Conservation (phyloP, 148 eudicot genomes). For the Polygonum aviculare region DNA sequence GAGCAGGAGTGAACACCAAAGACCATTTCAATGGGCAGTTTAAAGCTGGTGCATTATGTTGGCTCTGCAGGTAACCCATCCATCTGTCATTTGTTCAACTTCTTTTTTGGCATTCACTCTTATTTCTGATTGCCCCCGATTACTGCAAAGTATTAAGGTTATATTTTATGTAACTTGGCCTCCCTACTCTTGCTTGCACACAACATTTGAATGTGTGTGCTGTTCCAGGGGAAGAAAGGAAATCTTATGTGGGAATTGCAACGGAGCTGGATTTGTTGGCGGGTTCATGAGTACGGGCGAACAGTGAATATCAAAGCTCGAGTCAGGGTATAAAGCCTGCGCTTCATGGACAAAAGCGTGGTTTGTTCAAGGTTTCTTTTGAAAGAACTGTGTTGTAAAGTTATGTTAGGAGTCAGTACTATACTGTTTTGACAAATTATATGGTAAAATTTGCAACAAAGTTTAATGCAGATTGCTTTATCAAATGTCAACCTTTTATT, state of each 20-base stretch:
- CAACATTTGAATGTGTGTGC: not conserved
- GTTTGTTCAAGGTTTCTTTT: no score
- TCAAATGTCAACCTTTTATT: no score
- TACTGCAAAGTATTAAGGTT: no score
- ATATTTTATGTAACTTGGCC: not conserved
- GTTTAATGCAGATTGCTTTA: no score
- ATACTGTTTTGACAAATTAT: no score
- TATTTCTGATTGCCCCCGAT: no score
- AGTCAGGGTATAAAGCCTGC: no score
- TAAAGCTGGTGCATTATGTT: slow-evolving; percentile 47
- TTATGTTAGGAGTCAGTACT: no score
- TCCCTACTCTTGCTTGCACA: not conserved
- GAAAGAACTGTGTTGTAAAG: no score
- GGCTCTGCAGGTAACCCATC: slow-evolving; percentile 48
- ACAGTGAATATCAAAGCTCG: no score
- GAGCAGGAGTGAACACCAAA: slow-evolving; percentile 41
- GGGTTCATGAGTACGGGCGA: slow-evolving; percentile 29
- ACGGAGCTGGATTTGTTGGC: slow-evolving; percentile 40
- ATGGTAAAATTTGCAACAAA: no score
- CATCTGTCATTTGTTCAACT: not conserved
- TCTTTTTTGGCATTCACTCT: not conserved
- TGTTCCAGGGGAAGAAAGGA: slow-evolving; percentile 31
- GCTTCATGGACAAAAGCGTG: no score
- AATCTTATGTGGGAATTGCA: slow-evolving; percentile 40
- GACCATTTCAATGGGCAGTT: slow-evolving; percentile 50